These are phyloP conservation scores for Rutstroemia sp. DNA, from an alignment of 2,329 filamentous ascomycete genomes.

Conservation along the genomic window DNA sequence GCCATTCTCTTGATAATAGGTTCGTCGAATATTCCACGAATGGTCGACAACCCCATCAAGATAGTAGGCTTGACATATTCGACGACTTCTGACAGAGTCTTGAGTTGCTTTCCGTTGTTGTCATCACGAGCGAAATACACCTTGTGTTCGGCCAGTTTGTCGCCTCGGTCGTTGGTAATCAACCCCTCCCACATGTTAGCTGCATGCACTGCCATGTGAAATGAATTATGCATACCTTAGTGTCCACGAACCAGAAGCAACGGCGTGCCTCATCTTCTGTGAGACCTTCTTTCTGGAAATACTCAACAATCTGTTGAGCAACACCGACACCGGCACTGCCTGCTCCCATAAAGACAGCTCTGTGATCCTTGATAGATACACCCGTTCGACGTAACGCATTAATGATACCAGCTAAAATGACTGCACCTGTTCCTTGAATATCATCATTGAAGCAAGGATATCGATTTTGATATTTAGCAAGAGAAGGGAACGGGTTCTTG, in stretches of 20 bases:
- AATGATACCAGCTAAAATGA: constrained; percentile 75
- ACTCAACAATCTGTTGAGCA: constrained; percentile 73
- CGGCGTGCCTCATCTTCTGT: constrained; percentile 62
- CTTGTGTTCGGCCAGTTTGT: constrained; percentile 61
- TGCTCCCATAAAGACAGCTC: constrained; percentile 70
- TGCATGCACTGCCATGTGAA: too few species aligned
- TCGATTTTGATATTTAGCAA: constrained; percentile 65
- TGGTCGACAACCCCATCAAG: constrained; percentile 76
- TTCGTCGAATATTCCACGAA: constrained; percentile 67
- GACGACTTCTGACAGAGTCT: constrained; percentile 59
- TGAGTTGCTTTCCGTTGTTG: constrained; percentile 36
- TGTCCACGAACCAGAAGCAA: constrained; percentile 70
- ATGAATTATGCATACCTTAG: constrained; percentile 27
- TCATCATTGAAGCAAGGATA: constrained; percentile 91
- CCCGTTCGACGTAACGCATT: constrained; percentile 63
- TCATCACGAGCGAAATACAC: constrained; percentile 33
- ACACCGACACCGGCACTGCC: constrained; percentile 80
- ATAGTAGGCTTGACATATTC: constrained; percentile 69
- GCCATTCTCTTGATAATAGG: constrained; percentile 70
- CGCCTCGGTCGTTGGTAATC: constrained; percentile 62
- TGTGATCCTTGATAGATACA: constrained; percentile 57
- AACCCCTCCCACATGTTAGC: constrained; percentile 41
- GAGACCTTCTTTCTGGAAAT: constrained; percentile 59
- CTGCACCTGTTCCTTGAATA: constrained; percentile 80
- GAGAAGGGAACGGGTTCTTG: constrained; percentile 48